A percentile compares a stretch with the other conserved stretches of the same genome.
These are phyloP conservation scores for Rutstroemia sydowiana DNA, from an alignment of 2,329 filamentous ascomycete species.

Conservation along the genomic window DNA sequence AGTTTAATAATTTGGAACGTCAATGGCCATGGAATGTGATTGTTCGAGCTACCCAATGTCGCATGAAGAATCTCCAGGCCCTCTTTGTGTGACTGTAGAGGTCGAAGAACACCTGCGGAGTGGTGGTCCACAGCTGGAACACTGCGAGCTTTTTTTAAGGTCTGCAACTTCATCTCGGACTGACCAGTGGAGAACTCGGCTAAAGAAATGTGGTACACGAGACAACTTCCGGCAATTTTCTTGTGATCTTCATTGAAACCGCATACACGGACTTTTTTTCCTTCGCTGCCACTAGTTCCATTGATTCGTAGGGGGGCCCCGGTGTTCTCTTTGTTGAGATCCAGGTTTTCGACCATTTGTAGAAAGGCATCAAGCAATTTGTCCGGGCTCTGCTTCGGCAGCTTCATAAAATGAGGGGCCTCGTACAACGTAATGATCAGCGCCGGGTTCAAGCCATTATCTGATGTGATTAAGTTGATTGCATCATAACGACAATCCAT, in stretches of 20 bases:
- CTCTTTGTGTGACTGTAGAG: slow-evolving; percentile 11
- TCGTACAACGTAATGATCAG: slow-evolving; percentile 45
- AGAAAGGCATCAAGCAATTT: slow-evolving; percentile 10
- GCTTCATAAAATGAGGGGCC: slow-evolving; percentile 42
- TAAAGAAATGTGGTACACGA: slow-evolving; percentile 42
- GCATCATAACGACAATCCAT: slow-evolving; percentile 34
- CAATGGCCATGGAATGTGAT: slow-evolving; percentile 42
- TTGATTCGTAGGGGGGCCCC: neutral
- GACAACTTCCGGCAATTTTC: slow-evolving; percentile 38
- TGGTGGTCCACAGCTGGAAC: slow-evolving; percentile 28
- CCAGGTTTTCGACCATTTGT: neutral
- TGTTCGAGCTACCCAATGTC: slow-evolving; percentile 19
- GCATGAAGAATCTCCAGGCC: slow-evolving; percentile 17
- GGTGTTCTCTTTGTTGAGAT: slow-evolving; percentile 6
- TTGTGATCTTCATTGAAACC: slow-evolving; percentile 32
- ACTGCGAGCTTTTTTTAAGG: slow-evolving; percentile 25
- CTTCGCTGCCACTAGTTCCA: slow-evolving; percentile 3
- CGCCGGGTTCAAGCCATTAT: slow-evolving; percentile 31
- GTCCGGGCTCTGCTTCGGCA: neutral
- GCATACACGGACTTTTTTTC: slow-evolving; percentile 24
- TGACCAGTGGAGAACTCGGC: slow-evolving; percentile 17
- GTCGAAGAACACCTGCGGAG: slow-evolving; percentile 10
- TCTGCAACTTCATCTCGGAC: slow-evolving; percentile 23
- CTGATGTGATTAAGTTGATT: slow-evolving; percentile 33
- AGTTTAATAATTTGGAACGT: slow-evolving; percentile 58